Evolutionary conservation across 371 early-diverging fungal genomes (phyloP).

Genomic region (Haplosporangium sp.): DNA sequence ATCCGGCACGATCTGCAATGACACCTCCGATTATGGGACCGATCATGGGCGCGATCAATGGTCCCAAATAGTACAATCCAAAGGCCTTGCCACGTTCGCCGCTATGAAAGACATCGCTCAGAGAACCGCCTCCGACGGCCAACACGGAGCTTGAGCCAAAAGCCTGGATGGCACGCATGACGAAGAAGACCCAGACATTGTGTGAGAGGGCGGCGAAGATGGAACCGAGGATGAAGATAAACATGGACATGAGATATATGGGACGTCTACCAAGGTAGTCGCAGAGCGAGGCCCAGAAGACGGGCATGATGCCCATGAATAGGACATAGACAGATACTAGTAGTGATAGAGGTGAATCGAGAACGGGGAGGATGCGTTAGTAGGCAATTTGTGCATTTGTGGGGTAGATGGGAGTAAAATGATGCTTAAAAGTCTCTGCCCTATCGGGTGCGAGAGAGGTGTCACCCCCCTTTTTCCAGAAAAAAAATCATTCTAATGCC

Average conservation of each 20-base stretch:
- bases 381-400: neutral
- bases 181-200: conserved; percentile 62
- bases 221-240: conserved; percentile 70
- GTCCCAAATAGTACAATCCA: conserved; percentile 69
- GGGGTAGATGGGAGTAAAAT: too few species aligned
- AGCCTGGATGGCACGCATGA: conserved; percentile 73
- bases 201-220: conserved; percentile 66
- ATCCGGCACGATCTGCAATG: conserved; percentile 58
- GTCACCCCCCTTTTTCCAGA: too few species aligned
- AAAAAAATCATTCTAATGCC: too few species aligned
- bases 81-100: conserved; percentile 73
- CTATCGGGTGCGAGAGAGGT: too few species aligned
- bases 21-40: conserved; percentile 72
- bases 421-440: too few species aligned
- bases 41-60: conserved; percentile 63
- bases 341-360: neutral
- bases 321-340: conserved; percentile 51
- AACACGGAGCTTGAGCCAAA: conserved; percentile 74
- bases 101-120: conserved; percentile 71
- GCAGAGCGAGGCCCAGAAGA: conserved; percentile 75
- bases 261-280: conserved; percentile 74
- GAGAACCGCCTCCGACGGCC: conserved; percentile 75
- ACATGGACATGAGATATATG: conserved; percentile 67
- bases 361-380: neutral
- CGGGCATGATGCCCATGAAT: conserved; percentile 38